Conservation (phyloP, 139 green algal genomes). For the Coccomyxa sp. region DNA sequence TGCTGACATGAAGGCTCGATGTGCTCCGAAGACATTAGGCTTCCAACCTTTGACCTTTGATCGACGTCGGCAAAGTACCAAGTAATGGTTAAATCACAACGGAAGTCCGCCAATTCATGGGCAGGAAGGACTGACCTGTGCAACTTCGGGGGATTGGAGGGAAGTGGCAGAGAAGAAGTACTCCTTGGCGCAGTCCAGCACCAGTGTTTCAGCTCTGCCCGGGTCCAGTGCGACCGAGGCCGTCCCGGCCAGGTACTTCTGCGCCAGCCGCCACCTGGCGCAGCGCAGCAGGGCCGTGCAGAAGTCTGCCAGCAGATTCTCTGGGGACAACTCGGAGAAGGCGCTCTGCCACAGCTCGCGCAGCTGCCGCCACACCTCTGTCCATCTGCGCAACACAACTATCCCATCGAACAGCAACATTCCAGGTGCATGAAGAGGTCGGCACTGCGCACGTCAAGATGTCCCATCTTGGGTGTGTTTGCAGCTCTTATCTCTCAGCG, state of each 20-base stretch:
- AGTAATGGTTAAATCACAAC: neutral
- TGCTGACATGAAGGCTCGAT: constrained; percentile 1
- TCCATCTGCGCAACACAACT: constrained; percentile 12
- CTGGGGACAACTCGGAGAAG: constrained; percentile 2
- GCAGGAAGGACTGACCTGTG: constrained; percentile 6
- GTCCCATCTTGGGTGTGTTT: neutral
- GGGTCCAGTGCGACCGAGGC: neutral
- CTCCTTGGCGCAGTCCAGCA: constrained; percentile 19
- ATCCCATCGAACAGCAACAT: neutral
- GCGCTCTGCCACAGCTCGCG: constrained; percentile 9
- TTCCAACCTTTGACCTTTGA: neutral
- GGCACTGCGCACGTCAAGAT: neutral
- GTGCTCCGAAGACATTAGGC: neutral
- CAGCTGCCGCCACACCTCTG: constrained; percentile 28
- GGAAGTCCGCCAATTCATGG: neutral
- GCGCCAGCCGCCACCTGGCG: constrained; percentile 18
- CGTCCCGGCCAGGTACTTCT: constrained; percentile 7
- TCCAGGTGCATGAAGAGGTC: neutral
- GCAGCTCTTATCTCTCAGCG: neutral
- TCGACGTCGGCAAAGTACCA: neutral
- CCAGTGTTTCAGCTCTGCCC: constrained; percentile 18
- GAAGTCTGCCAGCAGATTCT: constrained; percentile 16
- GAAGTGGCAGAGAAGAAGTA: constrained; percentile 13
- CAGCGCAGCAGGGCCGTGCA: constrained; percentile 21
- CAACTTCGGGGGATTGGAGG: constrained; percentile 5